Evolutionary conservation across 2,329 filamentous ascomycete species (phyloP), one percentile per base, ranked within the genome.

Genomic region (Teratosphaeria zuluensis): DNA sequence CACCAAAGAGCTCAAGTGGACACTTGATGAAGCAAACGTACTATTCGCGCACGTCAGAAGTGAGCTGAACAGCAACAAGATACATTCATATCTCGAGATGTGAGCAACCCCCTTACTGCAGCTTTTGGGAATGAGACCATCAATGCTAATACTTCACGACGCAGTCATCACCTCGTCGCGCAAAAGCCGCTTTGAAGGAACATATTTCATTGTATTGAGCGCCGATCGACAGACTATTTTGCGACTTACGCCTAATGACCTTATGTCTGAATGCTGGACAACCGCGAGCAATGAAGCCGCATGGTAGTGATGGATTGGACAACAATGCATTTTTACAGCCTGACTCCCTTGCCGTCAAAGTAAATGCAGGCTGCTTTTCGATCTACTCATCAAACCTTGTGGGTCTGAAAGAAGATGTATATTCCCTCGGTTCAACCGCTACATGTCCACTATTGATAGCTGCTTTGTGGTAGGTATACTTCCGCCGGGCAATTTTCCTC

Each of bases 71-170:
- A 73, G 76, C 56, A 69, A 68, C 21, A 73, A 63, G 35, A 70
- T 76, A 8, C 75, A 77, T 61, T 73, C 68, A 9, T 77, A 74
- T 59, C 74, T 75, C 58, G 74, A 74, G 58, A 68, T 75, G 75
- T 76, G 68, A 68, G 74, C 56, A n/a, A 48, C 42, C 24, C 24
- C 24, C 16, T 21, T 21, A 19, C 16, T 19, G 19, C 19, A 11
- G 42, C n/a, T 48, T 16, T 48, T n/a, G 2, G 16, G 11, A 9
- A 38, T 16, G 11, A n/a, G 42, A 2, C 16, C 42, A 19, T 48
- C 4, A n/a, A 48, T 21, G 42, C 42, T 48, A 21, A 48, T 48
- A 8, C 9, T 21, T n/a, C 9, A 19, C 19, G 16, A 21, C 9
- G n/a, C 19, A 48, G 42, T 21, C 42, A 48, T 21, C 42, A 48